Percentiles rank a stretch among this genome's conserved stretches.
Conservation (phyloP, 2,329 filamentous ascomycete species). For the Paradendryphiella salina region DNA sequence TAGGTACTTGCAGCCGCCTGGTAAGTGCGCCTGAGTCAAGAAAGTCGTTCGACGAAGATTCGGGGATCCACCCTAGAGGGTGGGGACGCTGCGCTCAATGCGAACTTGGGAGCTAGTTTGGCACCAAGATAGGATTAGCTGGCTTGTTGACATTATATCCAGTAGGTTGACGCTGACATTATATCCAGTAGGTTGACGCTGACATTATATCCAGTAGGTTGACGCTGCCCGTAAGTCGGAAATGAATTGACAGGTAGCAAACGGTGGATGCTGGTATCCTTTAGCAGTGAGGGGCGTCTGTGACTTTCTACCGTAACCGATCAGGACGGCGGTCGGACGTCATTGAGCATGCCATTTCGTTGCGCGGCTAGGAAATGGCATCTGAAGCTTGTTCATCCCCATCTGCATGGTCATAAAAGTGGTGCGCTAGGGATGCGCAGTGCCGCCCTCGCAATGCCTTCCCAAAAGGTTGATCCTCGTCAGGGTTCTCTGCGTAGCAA, state of each 20-base stretch:
- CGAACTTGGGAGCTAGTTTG: neutral
- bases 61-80: neutral
- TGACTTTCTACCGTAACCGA: constrained; percentile 1
- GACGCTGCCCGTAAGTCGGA: constrained; percentile 8
- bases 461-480: constrained; percentile 16
- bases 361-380: neutral
- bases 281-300: constrained; percentile 3
- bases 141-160: constrained; percentile 15
- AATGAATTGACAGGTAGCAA: constrained; percentile 5
- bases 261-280: constrained; percentile 15
- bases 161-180: constrained; percentile 7
- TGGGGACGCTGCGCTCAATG: neutral
- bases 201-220: constrained; percentile 10
- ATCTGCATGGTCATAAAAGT: constrained; percentile 2
- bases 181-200: constrained; percentile 9
- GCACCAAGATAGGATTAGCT: neutral
- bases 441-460: constrained; percentile 11
- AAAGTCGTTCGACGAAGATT: constrained; percentile 6
- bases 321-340: constrained; percentile 2
- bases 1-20: neutral
- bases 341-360: constrained; percentile 1
- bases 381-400: constrained; percentile 1
- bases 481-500: constrained; percentile 8
- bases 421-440: neutral
- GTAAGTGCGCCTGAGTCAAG: constrained; percentile 8